Evolutionary conservation across 192 early-diverging fungal species (phyloP).

Genomic region (Linnemannia hyalina): DNA sequence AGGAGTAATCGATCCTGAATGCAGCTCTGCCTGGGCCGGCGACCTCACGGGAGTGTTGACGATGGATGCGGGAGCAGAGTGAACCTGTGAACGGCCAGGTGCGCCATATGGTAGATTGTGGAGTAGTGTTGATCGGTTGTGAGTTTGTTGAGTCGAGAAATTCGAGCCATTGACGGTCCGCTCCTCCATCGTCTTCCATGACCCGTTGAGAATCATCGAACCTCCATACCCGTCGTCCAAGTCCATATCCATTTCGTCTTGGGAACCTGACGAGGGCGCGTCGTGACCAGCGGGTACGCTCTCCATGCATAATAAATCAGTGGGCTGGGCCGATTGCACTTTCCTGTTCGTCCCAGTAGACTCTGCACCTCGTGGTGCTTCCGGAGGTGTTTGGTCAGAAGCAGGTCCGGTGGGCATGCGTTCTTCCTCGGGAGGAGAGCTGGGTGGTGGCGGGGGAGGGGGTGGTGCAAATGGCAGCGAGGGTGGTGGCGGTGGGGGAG

Average conservation of each 20-base stretch:
- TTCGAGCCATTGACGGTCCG: background rate
- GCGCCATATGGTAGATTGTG: background rate
- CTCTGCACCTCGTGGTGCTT: background rate
- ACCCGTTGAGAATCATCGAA: constrained; percentile 32
- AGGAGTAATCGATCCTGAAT: background rate
- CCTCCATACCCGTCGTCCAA: constrained; percentile 18
- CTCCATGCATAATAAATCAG: background rate
- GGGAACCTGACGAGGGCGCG: background rate
- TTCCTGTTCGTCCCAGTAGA: background rate
- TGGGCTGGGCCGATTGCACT: background rate
- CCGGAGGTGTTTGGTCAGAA: background rate
- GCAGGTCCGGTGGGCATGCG: background rate
- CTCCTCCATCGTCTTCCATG: constrained; percentile 41
- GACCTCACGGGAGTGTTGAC: background rate
- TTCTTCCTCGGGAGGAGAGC: constrained; percentile 6
- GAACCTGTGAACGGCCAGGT: background rate
- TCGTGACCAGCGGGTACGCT: background rate
- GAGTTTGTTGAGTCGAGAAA: background rate
- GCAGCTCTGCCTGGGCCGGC: background rate
- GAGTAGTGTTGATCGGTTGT: background rate
- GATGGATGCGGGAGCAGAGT: constrained; percentile 21
- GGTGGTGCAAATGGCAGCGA: constrained; percentile 1
- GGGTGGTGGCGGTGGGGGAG: constrained; percentile 21
- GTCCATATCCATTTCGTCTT: constrained; percentile 42
- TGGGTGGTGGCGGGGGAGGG: constrained; percentile 15